Percentiles rank a stretch among this genome's conserved stretches.
These are phyloP conservation scores for Globisporangium barbulae DNA, from an alignment of 352 stramenopile genomes.

Conservation along the genomic window DNA sequence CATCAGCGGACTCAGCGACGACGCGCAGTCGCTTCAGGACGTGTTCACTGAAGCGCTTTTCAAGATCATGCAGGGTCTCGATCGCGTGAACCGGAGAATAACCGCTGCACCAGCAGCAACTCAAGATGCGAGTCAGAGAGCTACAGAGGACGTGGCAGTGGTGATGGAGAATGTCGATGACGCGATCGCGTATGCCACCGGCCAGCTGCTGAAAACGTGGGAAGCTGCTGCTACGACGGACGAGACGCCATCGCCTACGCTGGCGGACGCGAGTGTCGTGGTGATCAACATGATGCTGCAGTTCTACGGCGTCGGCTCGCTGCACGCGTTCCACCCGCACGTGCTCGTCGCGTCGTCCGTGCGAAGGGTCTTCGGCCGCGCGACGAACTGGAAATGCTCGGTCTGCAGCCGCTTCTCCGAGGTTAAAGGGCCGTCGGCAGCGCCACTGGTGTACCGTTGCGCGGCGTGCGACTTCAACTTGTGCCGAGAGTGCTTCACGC, in stretches of 20 bases:
- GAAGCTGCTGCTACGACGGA: slow-evolving; percentile 12
- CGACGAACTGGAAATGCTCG: slow-evolving; percentile 37
- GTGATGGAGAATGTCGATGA: slow-evolving; percentile 19
- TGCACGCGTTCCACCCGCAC: slow-evolving; percentile 43
- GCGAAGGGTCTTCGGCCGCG: slow-evolving; percentile 27
- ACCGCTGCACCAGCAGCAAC: background rate
- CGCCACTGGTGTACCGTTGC: slow-evolving; percentile 41
- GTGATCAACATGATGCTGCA: slow-evolving; percentile 42
- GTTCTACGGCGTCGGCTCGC: slow-evolving; percentile 21
- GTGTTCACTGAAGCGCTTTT: slow-evolving; percentile 18
- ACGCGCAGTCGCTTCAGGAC: slow-evolving; percentile 4
- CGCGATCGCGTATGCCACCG: slow-evolving; percentile 26
- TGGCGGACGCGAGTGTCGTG: slow-evolving; percentile 22
- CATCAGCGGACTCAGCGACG: background rate
- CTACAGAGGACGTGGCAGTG: background rate
- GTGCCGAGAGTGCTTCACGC: slow-evolving; percentile 58
- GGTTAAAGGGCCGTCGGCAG: slow-evolving; percentile 15
- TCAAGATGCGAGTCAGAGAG: background rate
- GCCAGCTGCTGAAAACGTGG: slow-evolving; percentile 32
- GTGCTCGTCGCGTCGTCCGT: slow-evolving; percentile 29
- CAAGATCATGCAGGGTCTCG: slow-evolving; percentile 18
- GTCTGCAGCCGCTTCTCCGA: slow-evolving; percentile 33
- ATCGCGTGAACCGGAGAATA: slow-evolving; percentile 17
- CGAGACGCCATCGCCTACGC: background rate
- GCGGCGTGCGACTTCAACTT: slow-evolving; percentile 53